These are phyloP conservation scores for Yamadazyma atlantica DNA, from an alignment of 1,139 yeast species.

Conservation along the genomic window DNA sequence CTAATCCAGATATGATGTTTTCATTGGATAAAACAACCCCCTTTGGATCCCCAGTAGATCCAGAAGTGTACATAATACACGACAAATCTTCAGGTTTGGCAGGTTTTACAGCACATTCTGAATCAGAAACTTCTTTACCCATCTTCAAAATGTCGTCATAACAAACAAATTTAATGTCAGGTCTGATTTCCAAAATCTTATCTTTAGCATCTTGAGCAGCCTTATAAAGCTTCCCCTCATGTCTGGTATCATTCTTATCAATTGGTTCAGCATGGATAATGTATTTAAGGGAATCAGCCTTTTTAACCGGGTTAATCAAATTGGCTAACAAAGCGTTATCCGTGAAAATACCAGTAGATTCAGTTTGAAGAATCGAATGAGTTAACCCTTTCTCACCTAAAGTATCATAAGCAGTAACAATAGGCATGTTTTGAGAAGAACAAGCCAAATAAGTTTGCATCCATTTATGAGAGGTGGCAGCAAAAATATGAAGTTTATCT, in stretches of 20 bases:
- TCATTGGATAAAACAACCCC: constrained; percentile 87
- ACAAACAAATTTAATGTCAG: constrained; percentile 70
- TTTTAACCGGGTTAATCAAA: constrained; percentile 68
- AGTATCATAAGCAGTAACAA: constrained; percentile 96
- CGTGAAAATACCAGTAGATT: constrained; percentile 73
- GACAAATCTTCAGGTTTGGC: constrained; percentile 61
- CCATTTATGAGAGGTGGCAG: constrained; percentile 86
- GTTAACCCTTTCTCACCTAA: constrained; percentile 90
- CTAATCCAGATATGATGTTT: constrained; percentile 79
- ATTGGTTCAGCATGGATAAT: constrained; percentile 72
- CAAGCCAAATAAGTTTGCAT: constrained; percentile 83
- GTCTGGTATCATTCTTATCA: constrained; percentile 62
- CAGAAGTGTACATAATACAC: constrained; percentile 98
- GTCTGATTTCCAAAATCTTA: constrained; percentile 61
- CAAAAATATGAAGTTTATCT: constrained; percentile 78
- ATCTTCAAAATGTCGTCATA: constrained; percentile 63
- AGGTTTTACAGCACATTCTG: constrained; percentile 13
- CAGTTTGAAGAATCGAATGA: constrained; percentile 83
- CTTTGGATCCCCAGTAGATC: constrained; percentile 96
- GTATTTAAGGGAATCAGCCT: constrained; percentile 60
- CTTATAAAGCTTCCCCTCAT: constrained; percentile 54
- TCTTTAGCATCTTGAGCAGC: constrained; percentile 59
- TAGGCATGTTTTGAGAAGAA: constrained; percentile 74
- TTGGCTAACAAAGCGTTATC: constrained; percentile 72
- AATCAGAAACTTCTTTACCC: constrained; percentile 50